Conservation (phyloP, 148 eudicot genomes). For the Vaccinium corymbosum region DNA sequence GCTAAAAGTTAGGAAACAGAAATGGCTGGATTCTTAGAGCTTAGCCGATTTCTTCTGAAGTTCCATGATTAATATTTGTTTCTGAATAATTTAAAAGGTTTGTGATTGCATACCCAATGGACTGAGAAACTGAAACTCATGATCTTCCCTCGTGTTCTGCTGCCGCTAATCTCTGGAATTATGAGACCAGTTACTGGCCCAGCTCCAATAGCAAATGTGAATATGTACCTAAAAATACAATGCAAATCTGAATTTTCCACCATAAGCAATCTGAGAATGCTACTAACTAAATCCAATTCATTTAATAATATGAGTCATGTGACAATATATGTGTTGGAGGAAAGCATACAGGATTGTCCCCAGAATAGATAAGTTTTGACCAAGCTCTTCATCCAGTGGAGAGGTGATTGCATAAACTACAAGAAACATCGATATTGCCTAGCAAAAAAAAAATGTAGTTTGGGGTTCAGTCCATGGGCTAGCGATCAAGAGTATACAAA, state of each 20-base stretch:
- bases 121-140: constrained; percentile 71
- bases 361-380: constrained; percentile 58
- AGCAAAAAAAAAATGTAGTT: constrained; percentile 18
- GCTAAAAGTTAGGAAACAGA: background rate
- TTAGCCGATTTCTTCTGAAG: background rate
- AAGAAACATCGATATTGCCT: constrained; percentile 76
- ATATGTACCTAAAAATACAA: background rate
- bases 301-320: background rate
- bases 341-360: constrained; percentile 66
- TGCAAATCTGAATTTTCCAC: background rate
- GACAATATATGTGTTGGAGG: background rate
- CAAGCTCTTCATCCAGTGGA: constrained; percentile 55
- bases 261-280: constrained; percentile 45
- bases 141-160: constrained; percentile 70
- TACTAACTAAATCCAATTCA: background rate
- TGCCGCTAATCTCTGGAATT: constrained; percentile 82
- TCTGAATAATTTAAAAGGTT: background rate
- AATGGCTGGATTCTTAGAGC: background rate
- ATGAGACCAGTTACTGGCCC: constrained; percentile 80
- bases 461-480: constrained; percentile 2
- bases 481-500: background rate
- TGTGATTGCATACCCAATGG: background rate
- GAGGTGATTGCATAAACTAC: constrained; percentile 48
- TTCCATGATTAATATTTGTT: background rate
- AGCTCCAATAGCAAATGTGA: constrained; percentile 67